Evolutionary conservation across 2,329 filamentous ascomycete genomes (phyloP), one percentile per base, ranked within the genome.

Genomic region (Scedosporium aurantiacum): DNA sequence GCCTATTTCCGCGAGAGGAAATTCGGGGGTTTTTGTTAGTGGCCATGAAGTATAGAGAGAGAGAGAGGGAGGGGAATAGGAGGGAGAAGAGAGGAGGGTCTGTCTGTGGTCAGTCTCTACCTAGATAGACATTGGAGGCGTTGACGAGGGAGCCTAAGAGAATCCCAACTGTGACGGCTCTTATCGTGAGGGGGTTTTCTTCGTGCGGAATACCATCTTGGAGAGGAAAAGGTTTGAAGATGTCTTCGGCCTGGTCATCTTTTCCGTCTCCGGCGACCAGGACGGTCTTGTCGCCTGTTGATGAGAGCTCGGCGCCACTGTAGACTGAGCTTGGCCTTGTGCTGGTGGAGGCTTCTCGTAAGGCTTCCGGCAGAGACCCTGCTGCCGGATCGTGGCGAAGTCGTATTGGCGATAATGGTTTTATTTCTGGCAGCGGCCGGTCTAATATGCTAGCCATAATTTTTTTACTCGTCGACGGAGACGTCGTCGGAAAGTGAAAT

Each of bases 51-150:
- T 12, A 14, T 32, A 3, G 27, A 6, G 5, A 37, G 27, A 10
- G 23, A n/a, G 27, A 5, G 16, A 27, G 14, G 14, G 57, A 8
- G 21, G 28, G 5, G 3, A 28, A 23, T 16, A 6, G 16, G 8
- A 41, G 18, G 21, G 10, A 27, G 23, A 55, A 4, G 27, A 16
- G 41, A 40, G 23, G 7, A 12, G 16, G 7, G 12, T n/a, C 2
- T 28, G 45, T 5, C 61, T 18, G 10, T 47, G 56, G 45, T 5
- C 62, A 7, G 27, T 32, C 23, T 68, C 56, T 72, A 75, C 82
- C 82, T 25, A 86, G 76, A 65, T 86, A 86, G 50, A 86, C 75
- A 67, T 86, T 86, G 62, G 82, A 84, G 10, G 82, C 81, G 66
- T 84, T 84, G 65, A 85, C 82, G 10, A 86, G 75, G n/a, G 79